Conservation (phyloP, 192 early-diverging fungal genomes). For the Entomortierella beljakovae region DNA sequence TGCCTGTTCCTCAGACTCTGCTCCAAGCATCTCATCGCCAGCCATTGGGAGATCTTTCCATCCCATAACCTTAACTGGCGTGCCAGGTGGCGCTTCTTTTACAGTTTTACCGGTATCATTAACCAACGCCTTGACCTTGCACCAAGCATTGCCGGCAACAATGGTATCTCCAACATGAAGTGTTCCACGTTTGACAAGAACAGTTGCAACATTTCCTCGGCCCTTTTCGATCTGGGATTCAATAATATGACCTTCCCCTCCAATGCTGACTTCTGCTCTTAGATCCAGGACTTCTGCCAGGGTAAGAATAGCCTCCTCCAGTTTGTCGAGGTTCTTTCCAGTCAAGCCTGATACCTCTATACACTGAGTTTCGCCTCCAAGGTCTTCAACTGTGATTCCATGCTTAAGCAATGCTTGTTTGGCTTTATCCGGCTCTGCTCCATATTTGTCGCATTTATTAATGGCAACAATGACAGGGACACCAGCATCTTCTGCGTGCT, state of each 20-base stretch:
- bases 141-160: conserved; percentile 89
- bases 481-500: conserved; percentile 85
- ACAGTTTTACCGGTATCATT: conserved; percentile 82
- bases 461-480: conserved; percentile 96
- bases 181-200: conserved; percentile 92
- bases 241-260: conserved; percentile 86
- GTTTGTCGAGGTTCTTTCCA: conserved; percentile 84
- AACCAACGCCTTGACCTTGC: conserved; percentile 86
- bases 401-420: conserved; percentile 79
- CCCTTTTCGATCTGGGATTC: conserved; percentile 92
- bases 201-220: conserved; percentile 86
- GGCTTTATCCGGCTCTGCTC: conserved; percentile 69
- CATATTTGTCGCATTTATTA: conserved; percentile 98
- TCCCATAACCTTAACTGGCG: conserved; percentile 88
- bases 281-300: conserved; percentile 91
- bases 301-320: conserved; percentile 90
- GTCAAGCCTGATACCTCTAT: conserved; percentile 93
- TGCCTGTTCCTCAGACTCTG: conserved; percentile 73
- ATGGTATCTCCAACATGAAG: conserved; percentile 80
- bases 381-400: conserved; percentile 89
- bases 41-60: conserved; percentile 95
- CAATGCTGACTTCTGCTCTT: conserved; percentile 81
- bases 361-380: conserved; percentile 92
- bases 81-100: conserved; percentile 84
- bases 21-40: conserved; percentile 89